Evolutionary conservation across 371 early-diverging fungal genomes (phyloP), one percentile per base, ranked within the genome.

Genomic region (Globomyces sp.): DNA sequence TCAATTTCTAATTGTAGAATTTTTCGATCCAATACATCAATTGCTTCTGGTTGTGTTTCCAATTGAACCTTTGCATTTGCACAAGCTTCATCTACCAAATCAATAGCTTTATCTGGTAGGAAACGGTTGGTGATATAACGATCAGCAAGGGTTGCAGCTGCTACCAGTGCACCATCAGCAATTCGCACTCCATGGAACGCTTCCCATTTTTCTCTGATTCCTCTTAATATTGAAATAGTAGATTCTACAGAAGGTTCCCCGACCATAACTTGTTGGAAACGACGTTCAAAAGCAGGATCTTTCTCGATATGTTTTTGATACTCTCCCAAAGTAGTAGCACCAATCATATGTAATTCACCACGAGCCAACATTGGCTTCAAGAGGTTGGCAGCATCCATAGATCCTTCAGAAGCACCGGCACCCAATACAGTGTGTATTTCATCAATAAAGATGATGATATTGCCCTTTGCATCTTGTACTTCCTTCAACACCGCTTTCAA

Each of bases 371-470:
- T 88, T 10, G 94, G 94, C 75, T 93, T 89, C 50, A 98, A 77
- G 65, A 98, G 74, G 74, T 98, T 96, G 52, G 96, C 96, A 2
- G 95, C 92, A 73, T 94, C 93, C 90, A 94, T 91, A 42, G 91
- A 82, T 1, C 94, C 94, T 57, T 94, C 92, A 73, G 96, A 93
- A 11, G 98, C 94, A 52, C 82, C 85, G 37, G 85, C 85, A 8
- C 80, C 79, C 36, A 86, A 59, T 3, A 98, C 91, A 41, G 93
- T 88, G 72, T 99, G 99, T 46, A 99, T 90, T 82, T 99, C 99
- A 80, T 99, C 99, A 72, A 99, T 96, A 77, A 99, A 99, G 37
- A 99, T 79, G 68, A 99, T 99, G 49, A 96, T 87, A 42, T 90
- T 89, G 48, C 91, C 91, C 6, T 90, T 82, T 3, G 92, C 87